Base-by-base conservation (phyloP, 164 flowering plant species). In the Euptelea pleiosperma region DNA sequence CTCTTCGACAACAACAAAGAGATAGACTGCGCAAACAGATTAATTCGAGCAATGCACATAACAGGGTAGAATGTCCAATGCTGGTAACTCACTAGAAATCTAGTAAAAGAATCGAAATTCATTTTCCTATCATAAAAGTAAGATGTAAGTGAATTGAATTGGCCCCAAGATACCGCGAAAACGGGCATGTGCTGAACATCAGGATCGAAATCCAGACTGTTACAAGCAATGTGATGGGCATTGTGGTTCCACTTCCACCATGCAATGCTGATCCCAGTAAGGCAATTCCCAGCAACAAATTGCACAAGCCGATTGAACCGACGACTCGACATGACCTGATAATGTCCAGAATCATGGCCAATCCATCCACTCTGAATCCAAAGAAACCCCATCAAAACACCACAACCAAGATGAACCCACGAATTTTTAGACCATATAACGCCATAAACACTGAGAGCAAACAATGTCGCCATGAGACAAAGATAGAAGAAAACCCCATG, bases 171-270 rank as follows among this genome's bases (percentile, higher is more conserved):
- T 25, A 66, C 70, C 19, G 60, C 70, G 2, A 67, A 43, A 10
- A 67, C 33, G 33, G 70, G 70, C 21, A 67, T 49, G 22, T 67
- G 70, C 6, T 67, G 70, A 24, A 67, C 57, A 55, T 67, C 70
- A 10, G 70, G 70, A 55, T 67, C 70, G 28, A 46, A 61, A 34
- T 67, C 70, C 8, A 67, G 50, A 67, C 70, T 67, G 35, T 67
- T 67, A 10, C 57, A 58, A 6, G 70, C 61, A 16, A 67, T 67
- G 48, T 67, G 70, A 56, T 67, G 70, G 8, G 65, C 61, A 34
- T 63, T 67, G 59, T 67, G 70, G 22, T 59, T 67, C 70, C 70
- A 60, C 28, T 55, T 67, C 70, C 70, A 67, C 70, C 70, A 67
- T 0, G 65, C 68, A 63, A 68, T 68, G 44, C 72, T 68, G 33